Conservation (phyloP, 2,329 filamentous ascomycete species). For the Fusarium longipes region DNA sequence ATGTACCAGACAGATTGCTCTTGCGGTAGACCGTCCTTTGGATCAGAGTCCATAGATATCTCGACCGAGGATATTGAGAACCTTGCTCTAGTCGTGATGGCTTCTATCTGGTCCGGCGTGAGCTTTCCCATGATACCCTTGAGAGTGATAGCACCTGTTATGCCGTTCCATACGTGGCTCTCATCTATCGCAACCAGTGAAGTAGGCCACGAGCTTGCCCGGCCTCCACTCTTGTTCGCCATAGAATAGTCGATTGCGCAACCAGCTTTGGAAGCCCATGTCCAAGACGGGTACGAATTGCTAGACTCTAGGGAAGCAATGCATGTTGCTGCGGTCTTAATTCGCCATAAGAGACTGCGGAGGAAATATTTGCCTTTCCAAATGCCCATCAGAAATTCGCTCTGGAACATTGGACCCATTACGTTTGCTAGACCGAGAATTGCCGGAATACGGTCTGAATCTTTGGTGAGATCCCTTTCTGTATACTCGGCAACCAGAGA, state of each 20-base stretch:
- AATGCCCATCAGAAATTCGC: background rate
- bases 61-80: background rate
- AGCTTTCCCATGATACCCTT: background rate
- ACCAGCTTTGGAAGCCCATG: background rate
- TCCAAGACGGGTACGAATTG: background rate
- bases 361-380: background rate
- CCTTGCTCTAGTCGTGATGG: rapidly evolving
- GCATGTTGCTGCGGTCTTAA: background rate
- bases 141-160: background rate
- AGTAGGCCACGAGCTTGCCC: background rate
- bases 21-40: background rate
- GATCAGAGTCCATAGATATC: background rate
- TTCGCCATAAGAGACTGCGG: background rate
- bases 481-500: background rate
- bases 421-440: background rate
- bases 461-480: background rate
- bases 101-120: background rate
- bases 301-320: background rate
- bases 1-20: background rate
- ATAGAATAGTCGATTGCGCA: background rate
- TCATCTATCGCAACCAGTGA: background rate
- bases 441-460: background rate
- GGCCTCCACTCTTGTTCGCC: background rate
- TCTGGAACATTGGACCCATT: background rate
- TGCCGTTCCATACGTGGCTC: background rate